Conservation (phyloP, 192 early-diverging fungal genomes). For the Coemansia sp. region DNA sequence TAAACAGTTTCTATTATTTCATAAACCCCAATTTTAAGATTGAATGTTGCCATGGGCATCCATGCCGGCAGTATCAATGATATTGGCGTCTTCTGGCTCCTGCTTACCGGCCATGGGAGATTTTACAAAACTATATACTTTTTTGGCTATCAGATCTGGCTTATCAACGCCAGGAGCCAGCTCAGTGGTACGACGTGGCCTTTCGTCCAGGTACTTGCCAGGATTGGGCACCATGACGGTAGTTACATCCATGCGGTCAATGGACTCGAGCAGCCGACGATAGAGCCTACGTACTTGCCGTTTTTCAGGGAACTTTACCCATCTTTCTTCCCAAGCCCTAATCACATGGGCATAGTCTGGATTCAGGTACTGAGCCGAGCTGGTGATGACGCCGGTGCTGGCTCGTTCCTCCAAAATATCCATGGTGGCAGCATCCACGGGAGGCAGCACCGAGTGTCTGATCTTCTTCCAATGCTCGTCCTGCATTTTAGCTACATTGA, state of each 20-base stretch:
- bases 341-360: slow-evolving; percentile 5
- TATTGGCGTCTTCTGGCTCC: slow-evolving; percentile 11
- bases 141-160: slow-evolving; percentile 20
- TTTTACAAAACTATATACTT: slow-evolving; percentile 16
- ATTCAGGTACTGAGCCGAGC: neutral
- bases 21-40: too few relatives aligned
- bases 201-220: slow-evolving; percentile 8
- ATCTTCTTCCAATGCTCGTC: slow-evolving; percentile 31
- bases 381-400: slow-evolving; percentile 9
- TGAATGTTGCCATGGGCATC: too few relatives aligned
- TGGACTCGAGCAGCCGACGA: slow-evolving; percentile 19
- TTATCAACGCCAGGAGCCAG: slow-evolving; percentile 11
- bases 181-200: slow-evolving; percentile 11
- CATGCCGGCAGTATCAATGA: slow-evolving; percentile 22
- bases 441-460: slow-evolving; percentile 18
- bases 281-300: slow-evolving; percentile 34
- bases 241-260: slow-evolving; percentile 19
- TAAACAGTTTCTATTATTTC: too few relatives aligned
- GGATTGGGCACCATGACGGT: slow-evolving; percentile 15
- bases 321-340: slow-evolving; percentile 21
- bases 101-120: slow-evolving; percentile 27
- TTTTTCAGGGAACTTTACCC: slow-evolving; percentile 34
- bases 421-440: slow-evolving; percentile 31
- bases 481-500: slow-evolving; percentile 47
- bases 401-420: slow-evolving; percentile 32